Evolutionary conservation across 495 filamentous ascomycete genomes (phyloP).

Genomic region (Penicillium tannophilum): DNA sequence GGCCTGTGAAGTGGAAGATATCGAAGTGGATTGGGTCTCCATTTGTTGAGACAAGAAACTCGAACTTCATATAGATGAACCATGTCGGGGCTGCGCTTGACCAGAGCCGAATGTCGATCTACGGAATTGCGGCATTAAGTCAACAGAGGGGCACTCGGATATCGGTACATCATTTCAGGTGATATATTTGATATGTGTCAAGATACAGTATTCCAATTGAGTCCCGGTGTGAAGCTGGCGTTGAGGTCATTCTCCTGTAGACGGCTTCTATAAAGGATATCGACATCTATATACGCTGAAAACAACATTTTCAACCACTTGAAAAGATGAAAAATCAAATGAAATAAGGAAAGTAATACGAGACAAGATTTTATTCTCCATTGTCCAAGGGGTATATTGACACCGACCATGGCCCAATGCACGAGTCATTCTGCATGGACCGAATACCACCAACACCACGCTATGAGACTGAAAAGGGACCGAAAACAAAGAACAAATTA

Average conservation of each 20-base stretch:
- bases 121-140: slow-evolving; percentile 2
- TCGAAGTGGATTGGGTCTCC: too few relatives aligned
- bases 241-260: neutral
- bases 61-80: neutral
- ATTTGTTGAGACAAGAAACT: too few relatives aligned
- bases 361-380: slow-evolving; percentile 15
- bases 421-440: slow-evolving; percentile 1
- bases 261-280: neutral
- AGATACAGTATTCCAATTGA: neutral
- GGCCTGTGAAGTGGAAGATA: too few relatives aligned
- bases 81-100: neutral
- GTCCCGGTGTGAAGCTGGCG: neutral
- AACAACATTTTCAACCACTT: neutral
- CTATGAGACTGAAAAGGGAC: slow-evolving; percentile 21
- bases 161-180: neutral
- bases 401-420: slow-evolving; percentile 12
- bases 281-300: neutral
- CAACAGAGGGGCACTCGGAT: neutral
- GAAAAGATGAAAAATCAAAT: neutral
- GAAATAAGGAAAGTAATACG: neutral
- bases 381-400: slow-evolving; percentile 27
- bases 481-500: neutral
- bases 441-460: slow-evolving; percentile 33
- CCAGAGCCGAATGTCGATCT: neutral
- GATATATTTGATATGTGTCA: neutral